These are phyloP conservation scores for Didymella lethalis DNA, from an alignment of 2,329 filamentous ascomycete species.

Conservation along the genomic window DNA sequence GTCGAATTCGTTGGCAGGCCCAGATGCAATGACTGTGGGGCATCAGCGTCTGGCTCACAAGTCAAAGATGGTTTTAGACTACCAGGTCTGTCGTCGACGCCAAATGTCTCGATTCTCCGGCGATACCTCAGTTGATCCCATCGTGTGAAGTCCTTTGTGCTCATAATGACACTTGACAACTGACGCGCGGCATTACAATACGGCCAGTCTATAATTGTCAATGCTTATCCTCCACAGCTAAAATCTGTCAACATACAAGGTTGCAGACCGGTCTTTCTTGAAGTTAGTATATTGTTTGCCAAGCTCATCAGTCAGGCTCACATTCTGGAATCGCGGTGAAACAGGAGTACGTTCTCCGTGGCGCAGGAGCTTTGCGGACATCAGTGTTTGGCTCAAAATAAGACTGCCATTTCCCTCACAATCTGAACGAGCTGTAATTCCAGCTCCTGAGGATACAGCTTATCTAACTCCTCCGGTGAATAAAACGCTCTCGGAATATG, in stretches of 20 bases:
- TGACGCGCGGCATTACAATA: conserved; percentile 83
- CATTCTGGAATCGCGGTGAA: conserved; percentile 84
- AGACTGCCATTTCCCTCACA: conserved; percentile 51
- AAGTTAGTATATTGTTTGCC: conserved; percentile 13
- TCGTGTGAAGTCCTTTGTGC: conserved; percentile 59
- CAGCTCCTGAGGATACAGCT: conserved; percentile 80
- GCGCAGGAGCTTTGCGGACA: conserved; percentile 44
- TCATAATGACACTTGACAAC: conserved; percentile 69
- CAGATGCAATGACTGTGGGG: conserved; percentile 65
- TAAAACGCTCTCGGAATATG: conserved; percentile 79
- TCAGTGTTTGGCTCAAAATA: conserved; percentile 20
- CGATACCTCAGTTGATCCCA: conserved; percentile 70
- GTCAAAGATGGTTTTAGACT: background rate
- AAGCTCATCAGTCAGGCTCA: conserved; percentile 49
- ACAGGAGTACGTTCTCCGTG: conserved; percentile 80
- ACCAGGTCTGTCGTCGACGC: conserved; percentile 65
- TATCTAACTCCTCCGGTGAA: conserved; percentile 77
- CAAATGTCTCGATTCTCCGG: conserved; percentile 84
- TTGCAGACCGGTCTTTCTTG: conserved; percentile 40
- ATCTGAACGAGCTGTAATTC: conserved; percentile 91
- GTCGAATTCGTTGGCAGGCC: conserved; percentile 75
- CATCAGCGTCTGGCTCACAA: conserved; percentile 11
- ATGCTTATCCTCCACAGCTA: background rate
- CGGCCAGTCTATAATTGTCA: conserved; percentile 71
- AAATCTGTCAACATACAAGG: conserved; percentile 37